Percentiles rank a stretch among this genome's conserved stretches.
Evolutionary conservation across 2,329 filamentous ascomycete species (phyloP).

Genomic region (Fusarium hainanense): DNA sequence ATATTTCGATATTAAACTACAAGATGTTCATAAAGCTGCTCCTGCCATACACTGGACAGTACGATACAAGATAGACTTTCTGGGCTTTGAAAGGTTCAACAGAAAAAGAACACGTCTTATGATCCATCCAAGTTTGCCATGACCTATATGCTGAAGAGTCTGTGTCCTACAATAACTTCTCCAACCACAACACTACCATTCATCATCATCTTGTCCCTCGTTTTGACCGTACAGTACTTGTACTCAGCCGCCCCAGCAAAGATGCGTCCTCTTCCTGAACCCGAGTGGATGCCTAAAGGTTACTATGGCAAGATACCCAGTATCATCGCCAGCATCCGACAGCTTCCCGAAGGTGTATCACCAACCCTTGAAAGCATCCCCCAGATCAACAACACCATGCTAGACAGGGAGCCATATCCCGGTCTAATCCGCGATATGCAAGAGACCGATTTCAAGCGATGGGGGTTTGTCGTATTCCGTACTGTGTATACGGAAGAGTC

Average conservation of each 20-base stretch:
- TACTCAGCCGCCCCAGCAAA: not conserved
- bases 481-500: slow-evolving; percentile 9
- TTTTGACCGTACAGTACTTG: fast-evolving
- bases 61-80: not conserved
- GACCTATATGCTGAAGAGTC: not conserved
- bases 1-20: not conserved
- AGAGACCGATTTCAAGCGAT: not conserved
- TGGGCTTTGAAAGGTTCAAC: not conserved
- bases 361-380: slow-evolving; percentile 26
- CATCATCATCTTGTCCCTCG: not conserved
- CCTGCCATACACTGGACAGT: too few relatives aligned
- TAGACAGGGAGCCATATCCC: not conserved
- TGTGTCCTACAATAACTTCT: not conserved
- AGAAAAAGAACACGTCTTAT: not conserved
- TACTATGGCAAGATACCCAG: not conserved
- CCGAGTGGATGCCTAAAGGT: not conserved
- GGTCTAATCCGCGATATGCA: slow-evolving; percentile 3
- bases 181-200: not conserved
- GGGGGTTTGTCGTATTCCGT: slow-evolving; percentile 12
- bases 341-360: not conserved
- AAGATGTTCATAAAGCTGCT: not conserved
- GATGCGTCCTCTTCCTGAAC: slow-evolving; percentile 11
- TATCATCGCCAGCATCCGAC: slow-evolving; percentile 15
- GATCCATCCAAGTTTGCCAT: not conserved
- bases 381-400: not conserved